Evolutionary conservation across 257 asterid species (phyloP).

Genomic region (Capsicum baccatum): DNA sequence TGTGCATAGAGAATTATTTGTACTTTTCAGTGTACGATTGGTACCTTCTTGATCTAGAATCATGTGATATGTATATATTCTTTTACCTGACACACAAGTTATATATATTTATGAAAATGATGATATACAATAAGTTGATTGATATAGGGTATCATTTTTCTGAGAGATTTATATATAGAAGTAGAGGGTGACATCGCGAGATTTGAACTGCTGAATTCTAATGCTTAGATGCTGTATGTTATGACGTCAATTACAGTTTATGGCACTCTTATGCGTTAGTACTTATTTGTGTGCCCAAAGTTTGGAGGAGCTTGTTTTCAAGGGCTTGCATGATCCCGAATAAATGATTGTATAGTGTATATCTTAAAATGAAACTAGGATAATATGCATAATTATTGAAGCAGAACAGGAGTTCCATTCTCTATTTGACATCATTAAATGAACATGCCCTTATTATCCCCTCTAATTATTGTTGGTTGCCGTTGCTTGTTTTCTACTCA

Average conservation of each 20-base stretch:
- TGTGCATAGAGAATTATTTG: not conserved
- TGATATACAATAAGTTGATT: not conserved
- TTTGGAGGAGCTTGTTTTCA: not conserved
- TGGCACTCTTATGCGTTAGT: not conserved
- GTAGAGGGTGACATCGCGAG: not conserved
- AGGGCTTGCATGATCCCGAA: not conserved
- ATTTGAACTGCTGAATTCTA: not conserved
- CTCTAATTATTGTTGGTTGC: not conserved
- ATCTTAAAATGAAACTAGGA: not conserved
- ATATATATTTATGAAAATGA: not conserved
- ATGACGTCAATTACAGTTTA: not conserved
- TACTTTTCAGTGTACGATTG: not conserved
- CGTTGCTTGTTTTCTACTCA: not conserved
- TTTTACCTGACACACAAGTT: not conserved
- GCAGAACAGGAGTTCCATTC: not conserved
- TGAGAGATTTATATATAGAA: not conserved
- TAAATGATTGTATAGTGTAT: not conserved
- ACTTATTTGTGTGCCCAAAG: not conserved
- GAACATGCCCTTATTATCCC: not conserved
- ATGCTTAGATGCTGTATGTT: conserved; percentile 1
- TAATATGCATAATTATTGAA: not conserved
- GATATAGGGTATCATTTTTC: not conserved
- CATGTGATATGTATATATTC: not conserved
- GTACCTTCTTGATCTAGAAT: not conserved
- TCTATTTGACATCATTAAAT: not conserved